A percentile compares a stretch with the other conserved stretches of the same genome.
phyloP scores from a whole-genome alignment of 108 stramenopile species.

The Nannochloropsis oceanica region DNA sequence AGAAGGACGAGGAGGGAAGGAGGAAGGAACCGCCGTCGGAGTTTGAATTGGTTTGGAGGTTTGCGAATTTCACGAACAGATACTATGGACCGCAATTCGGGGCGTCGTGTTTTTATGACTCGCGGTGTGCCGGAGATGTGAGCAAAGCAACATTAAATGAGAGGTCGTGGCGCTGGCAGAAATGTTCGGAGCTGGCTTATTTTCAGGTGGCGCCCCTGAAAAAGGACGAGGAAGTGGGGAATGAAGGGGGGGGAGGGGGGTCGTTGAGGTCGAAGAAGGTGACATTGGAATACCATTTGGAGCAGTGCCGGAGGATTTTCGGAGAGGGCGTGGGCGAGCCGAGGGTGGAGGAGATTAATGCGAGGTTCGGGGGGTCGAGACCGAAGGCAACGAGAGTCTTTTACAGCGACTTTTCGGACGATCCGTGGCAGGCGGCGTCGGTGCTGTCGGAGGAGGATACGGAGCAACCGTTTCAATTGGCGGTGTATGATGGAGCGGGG shows the following conservation, averaged over 20 bases:
- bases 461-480: background rate
- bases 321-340: background rate
- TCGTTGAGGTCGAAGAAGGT: slow-evolving; percentile 1
- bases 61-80: slow-evolving; percentile 3
- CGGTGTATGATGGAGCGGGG: background rate
- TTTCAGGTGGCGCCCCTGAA: slow-evolving; percentile 9
- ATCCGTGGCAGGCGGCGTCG: slow-evolving; percentile 15
- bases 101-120: slow-evolving; percentile 18
- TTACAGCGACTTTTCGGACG: slow-evolving; percentile 8
- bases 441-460: background rate
- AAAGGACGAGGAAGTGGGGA: background rate
- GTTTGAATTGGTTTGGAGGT: background rate
- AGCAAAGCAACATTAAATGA: background rate
- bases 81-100: slow-evolving; percentile 11
- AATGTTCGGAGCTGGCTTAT: slow-evolving; percentile 14
- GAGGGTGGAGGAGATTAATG: background rate
- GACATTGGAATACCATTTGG: slow-evolving; percentile 10
- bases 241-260: background rate
- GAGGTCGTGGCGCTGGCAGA: slow-evolving; percentile 27
- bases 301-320: slow-evolving; percentile 21
- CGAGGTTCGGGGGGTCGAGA: background rate
- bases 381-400: slow-evolving; percentile 1
- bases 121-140: background rate
- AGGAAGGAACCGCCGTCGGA: background rate
- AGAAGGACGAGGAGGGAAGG: background rate